Conservation (phyloP, 1,139 yeast species). For the Debaryomycetaceae sp. region DNA sequence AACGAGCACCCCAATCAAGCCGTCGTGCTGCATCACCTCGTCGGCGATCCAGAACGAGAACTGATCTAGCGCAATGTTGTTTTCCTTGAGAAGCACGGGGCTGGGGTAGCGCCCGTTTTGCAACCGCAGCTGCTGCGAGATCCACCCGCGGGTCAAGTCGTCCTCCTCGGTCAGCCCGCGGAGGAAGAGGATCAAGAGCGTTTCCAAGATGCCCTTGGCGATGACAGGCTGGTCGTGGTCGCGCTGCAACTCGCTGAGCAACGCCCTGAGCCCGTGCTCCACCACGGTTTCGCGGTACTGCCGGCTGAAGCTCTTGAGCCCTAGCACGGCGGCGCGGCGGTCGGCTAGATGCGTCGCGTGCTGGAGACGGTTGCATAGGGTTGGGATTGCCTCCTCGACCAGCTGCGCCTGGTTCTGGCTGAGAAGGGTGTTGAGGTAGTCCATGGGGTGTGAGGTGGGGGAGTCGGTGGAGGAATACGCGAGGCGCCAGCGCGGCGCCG, state of each 20-base stretch:
- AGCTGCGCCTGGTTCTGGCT: conserved; percentile 43
- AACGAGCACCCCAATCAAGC: conserved; percentile 54
- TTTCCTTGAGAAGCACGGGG: conserved; percentile 59
- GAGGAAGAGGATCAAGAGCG: conserved; percentile 74
- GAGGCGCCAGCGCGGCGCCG: no score
- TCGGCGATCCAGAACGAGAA: conserved; percentile 95
- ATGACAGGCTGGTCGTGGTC: conserved; percentile 69
- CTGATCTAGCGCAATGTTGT: conserved; percentile 56
- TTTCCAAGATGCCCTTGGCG: conserved; percentile 81
- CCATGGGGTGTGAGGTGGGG: no score
- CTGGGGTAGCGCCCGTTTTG: conserved; percentile 82
- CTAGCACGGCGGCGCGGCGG: conserved; percentile 86
- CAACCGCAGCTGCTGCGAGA: conserved; percentile 70
- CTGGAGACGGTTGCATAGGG: conserved; percentile 80
- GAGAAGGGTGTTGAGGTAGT: conserved; percentile 37
- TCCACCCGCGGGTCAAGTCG: conserved; percentile 63
- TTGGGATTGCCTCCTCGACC: conserved; percentile 86
- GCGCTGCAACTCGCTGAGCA: conserved; percentile 60
- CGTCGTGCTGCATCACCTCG: conserved; percentile 72
- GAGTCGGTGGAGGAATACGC: no score
- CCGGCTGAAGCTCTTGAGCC: conserved; percentile 84
- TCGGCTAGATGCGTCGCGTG: conserved; percentile 83
- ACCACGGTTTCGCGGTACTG: conserved; percentile 88
- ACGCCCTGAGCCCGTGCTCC: conserved; percentile 78
- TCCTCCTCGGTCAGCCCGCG: conserved; percentile 55